Percentiles rank a stretch among this genome's conserved stretches.
Conservation (phyloP, 2,329 filamentous ascomycete species). For the Trichoderma gracile region DNA sequence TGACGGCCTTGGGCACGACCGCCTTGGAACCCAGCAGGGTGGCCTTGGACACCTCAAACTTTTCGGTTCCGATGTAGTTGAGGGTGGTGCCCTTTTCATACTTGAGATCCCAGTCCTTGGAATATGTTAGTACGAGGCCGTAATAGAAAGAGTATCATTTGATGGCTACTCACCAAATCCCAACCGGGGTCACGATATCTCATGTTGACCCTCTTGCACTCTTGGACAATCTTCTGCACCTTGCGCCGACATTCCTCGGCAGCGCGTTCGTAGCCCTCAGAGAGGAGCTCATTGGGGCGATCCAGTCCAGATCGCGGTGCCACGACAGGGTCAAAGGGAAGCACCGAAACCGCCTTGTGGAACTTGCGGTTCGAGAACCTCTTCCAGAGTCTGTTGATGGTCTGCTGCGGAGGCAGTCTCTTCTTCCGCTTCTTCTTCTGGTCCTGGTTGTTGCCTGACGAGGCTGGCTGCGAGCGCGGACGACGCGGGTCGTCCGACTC, state of each 20-base stretch:
- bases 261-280: conserved; percentile 63
- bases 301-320: conserved; percentile 51
- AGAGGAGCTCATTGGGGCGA: conserved; percentile 61
- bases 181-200: conserved; percentile 71
- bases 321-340: conserved; percentile 65
- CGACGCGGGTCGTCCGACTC: conserved; percentile 51
- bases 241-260: conserved; percentile 63
- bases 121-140: conserved; percentile 15
- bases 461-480: conserved; percentile 39
- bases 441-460: conserved; percentile 38
- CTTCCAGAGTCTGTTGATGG: conserved; percentile 68
- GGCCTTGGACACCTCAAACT: conserved; percentile 53
- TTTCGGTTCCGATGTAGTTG: conserved; percentile 53
- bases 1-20: conserved; percentile 69
- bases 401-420: conserved; percentile 62
- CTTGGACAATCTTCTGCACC: conserved; percentile 61
- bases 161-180: conserved; percentile 51
- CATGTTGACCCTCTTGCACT: conserved; percentile 73
- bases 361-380: conserved; percentile 60
- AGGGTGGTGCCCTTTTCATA: conserved; percentile 59
- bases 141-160: neutral
- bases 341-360: conserved; percentile 63
- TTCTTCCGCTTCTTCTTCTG: conserved; percentile 60
- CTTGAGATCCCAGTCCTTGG: conserved; percentile 67
- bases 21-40: conserved; percentile 50